phyloP scores from a whole-genome alignment of 495 filamentous ascomycete genomes.

The Geoglossum glabrum region DNA sequence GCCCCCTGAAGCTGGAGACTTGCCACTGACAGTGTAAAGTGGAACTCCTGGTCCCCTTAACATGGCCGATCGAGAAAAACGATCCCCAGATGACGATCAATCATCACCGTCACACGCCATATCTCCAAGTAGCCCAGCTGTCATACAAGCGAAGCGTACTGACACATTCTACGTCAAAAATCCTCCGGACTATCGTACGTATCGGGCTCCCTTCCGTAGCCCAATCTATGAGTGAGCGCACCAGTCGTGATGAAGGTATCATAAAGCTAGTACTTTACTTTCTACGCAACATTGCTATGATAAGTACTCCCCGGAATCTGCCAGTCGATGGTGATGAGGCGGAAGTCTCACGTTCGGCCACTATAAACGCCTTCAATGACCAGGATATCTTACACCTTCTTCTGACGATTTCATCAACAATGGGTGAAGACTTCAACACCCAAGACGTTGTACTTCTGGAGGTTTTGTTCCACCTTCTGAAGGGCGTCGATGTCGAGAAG shows the following conservation, averaged over 20 bases:
- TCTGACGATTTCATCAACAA: conserved; percentile 69
- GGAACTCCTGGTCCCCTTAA: conserved; percentile 83
- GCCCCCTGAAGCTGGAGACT: background rate
- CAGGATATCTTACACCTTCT: conserved; percentile 81
- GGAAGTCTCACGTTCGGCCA: conserved; percentile 70
- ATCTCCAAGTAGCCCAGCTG: conserved; percentile 68
- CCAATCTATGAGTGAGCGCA: conserved; percentile 51
- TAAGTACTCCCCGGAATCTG: conserved; percentile 41
- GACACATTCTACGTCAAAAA: conserved; percentile 50
- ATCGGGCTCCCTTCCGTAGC: conserved; percentile 80
- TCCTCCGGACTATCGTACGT: conserved; percentile 59
- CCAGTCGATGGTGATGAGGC: conserved; percentile 56
- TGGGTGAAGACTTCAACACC: conserved; percentile 76
- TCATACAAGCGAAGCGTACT: conserved; percentile 78
- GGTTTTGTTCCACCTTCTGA: conserved; percentile 75
- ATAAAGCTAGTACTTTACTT: conserved; percentile 84
- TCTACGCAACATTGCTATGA: conserved; percentile 70
- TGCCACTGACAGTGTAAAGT: conserved; percentile 23
- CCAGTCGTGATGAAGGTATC: conserved; percentile 68
- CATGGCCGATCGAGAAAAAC: conserved; percentile 79
- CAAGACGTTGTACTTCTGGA: conserved; percentile 79
- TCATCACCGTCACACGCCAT: conserved; percentile 76
- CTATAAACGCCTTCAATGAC: conserved; percentile 68
- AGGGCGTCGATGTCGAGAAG: conserved; percentile 69
- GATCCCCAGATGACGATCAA: conserved; percentile 68